These are phyloP conservation scores for Brettanomyces custersianus DNA, from an alignment of 805 yeast species.

Conservation along the genomic window DNA sequence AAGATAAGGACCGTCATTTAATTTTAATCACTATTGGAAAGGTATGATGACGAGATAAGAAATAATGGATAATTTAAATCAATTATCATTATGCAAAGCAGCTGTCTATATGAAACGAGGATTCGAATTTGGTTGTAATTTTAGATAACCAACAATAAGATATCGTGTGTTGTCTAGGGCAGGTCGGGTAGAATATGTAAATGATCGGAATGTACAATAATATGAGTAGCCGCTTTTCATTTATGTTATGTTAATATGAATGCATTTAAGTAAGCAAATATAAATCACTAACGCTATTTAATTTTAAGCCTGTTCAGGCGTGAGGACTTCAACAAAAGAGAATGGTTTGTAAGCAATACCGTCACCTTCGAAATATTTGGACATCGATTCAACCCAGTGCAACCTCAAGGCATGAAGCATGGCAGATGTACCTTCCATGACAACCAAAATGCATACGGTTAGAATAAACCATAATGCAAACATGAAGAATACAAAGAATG, in stretches of 20 bases:
- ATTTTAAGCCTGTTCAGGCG: constrained; percentile 3
- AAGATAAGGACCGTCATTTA: no score
- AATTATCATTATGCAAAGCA: no score
- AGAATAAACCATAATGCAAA: constrained; percentile 93
- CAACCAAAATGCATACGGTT: constrained; percentile 83
- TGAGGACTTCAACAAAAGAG: constrained; percentile 37
- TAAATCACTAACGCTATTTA: background rate
- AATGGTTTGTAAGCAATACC: constrained; percentile 90
- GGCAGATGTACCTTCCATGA: constrained; percentile 99
- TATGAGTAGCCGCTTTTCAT: background rate
- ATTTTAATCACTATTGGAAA: no score
- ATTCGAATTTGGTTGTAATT: no score
- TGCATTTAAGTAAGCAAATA: background rate
- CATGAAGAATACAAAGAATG: constrained; percentile 63
- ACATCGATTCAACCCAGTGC: constrained; percentile 99
- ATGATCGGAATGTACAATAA: background rate
- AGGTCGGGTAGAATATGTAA: no score
- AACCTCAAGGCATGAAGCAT: constrained; percentile 97
- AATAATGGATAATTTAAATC: no score
- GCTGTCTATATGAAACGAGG: no score
- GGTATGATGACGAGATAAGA: no score
- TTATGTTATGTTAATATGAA: background rate
- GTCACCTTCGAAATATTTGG: constrained; percentile 95
- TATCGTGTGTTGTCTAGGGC: no score
- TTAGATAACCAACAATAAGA: no score